These are phyloP conservation scores for Fusarium sp. DNA, from an alignment of 2,329 filamentous ascomycete species.

Conservation along the genomic window DNA sequence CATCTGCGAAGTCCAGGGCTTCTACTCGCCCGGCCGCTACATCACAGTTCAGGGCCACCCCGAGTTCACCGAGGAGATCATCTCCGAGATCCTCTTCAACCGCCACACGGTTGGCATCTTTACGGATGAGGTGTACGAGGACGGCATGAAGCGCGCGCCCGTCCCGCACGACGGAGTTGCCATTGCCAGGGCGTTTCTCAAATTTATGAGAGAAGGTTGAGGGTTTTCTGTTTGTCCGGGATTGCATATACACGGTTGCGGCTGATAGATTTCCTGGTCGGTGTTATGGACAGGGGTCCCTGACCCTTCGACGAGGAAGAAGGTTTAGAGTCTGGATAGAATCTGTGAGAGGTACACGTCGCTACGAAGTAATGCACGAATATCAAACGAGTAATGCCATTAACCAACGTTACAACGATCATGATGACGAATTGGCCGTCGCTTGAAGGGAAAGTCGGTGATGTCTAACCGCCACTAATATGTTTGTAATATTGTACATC, in stretches of 20 bases:
- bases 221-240: not conserved
- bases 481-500: not conserved
- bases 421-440: too few relatives aligned
- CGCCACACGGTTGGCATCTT: constrained; percentile 80
- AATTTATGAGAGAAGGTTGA: constrained; percentile 77
- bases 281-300: not conserved
- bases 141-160: constrained; percentile 76
- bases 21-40: constrained; percentile 58
- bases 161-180: constrained; percentile 84
- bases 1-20: constrained; percentile 60
- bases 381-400: constrained; percentile 23
- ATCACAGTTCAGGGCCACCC: constrained; percentile 66
- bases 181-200: constrained; percentile 81
- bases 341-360: constrained; percentile 13
- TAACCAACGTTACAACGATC: constrained; percentile 4
- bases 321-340: not conserved
- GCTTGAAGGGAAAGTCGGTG: not conserved
- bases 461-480: not conserved
- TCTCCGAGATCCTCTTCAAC: constrained; percentile 58
- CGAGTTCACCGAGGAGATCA: constrained; percentile 60
- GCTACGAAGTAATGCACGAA: constrained; percentile 15
- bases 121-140: constrained; percentile 76
- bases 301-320: constrained; percentile 10
- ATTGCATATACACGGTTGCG: not conserved
- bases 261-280: constrained; percentile 1